Percentiles rank a stretch among this genome's conserved stretches.
Evolutionary conservation across 225 moss, liverwort and hornwort genomes (phyloP).

Genomic region (Climacium dendroides): DNA sequence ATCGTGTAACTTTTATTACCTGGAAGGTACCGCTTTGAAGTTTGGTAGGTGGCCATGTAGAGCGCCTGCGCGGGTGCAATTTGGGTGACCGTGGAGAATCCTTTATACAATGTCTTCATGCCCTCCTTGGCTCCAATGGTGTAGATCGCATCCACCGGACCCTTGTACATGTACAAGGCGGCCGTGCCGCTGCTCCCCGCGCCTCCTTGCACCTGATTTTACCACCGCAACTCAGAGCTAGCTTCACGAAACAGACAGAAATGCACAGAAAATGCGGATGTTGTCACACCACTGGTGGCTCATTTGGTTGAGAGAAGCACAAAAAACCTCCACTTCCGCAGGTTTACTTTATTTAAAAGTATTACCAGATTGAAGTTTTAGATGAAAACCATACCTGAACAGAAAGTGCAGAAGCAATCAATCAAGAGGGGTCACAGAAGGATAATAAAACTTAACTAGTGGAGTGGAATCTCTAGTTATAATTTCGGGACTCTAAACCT

Average conservation of each 20-base stretch:
- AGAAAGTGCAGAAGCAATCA: neutral
- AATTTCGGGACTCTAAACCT: neutral
- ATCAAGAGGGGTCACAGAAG: neutral
- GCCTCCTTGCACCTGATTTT: conserved; percentile 54
- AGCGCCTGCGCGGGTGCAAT: conserved; percentile 68
- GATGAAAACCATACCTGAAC: no score
- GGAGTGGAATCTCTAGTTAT: neutral
- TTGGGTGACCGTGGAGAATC: conserved; percentile 44
- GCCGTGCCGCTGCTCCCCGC: conserved; percentile 37
- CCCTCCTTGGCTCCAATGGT: conserved; percentile 69
- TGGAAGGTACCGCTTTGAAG: conserved; percentile 62
- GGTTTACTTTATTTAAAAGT: no score
- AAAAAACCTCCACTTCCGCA: neutral
- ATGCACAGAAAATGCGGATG: neutral
- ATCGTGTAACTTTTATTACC: neutral
- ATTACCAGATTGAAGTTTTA: neutral
- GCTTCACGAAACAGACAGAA: neutral
- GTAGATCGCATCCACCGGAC: conserved; percentile 61
- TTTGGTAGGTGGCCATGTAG: conserved; percentile 91
- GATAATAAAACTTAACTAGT: neutral
- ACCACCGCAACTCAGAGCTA: neutral
- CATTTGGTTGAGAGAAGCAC: neutral
- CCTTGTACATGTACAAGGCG: conserved; percentile 59
- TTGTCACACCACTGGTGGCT: neutral
- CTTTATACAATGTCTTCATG: conserved; percentile 69